Evolutionary conservation across 2,329 filamentous ascomycete genomes (phyloP).

Genomic region (Purpureocillium takamizusanense): DNA sequence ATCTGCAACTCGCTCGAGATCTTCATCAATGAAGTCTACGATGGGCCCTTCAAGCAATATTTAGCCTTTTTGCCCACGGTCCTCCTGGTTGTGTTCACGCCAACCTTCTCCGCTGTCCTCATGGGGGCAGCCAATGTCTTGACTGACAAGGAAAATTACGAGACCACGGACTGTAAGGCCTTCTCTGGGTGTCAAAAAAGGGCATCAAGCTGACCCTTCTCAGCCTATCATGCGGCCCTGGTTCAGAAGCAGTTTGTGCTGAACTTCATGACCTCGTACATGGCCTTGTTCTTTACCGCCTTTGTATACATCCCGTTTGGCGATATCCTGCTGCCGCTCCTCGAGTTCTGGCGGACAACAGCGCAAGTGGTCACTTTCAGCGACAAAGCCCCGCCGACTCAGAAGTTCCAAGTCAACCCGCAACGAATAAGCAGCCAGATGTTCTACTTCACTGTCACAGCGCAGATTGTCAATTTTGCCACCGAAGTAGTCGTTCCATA

Average conservation of each 20-base stretch:
- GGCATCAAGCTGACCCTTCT: constrained; percentile 7
- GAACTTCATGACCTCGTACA: constrained; percentile 93
- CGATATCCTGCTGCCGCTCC: constrained; percentile 70
- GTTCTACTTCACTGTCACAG: constrained; percentile 92
- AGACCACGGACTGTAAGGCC: constrained; percentile 65
- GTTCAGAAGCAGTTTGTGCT: constrained; percentile 91
- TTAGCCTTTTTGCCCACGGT: constrained; percentile 82
- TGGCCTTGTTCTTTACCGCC: constrained; percentile 83
- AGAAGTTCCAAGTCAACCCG: constrained; percentile 73
- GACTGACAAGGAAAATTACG: constrained; percentile 85
- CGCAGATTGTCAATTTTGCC: constrained; percentile 78
- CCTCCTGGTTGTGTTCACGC: constrained; percentile 73
- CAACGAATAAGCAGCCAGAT: constrained; percentile 80
- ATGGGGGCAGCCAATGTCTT: constrained; percentile 68
- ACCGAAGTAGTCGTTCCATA: constrained; percentile 82
- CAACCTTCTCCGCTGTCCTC: constrained; percentile 66
- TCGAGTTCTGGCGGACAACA: constrained; percentile 70
- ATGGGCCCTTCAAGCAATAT: constrained; percentile 77
- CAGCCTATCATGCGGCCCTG: constrained; percentile 71
- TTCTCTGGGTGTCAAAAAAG: too few relatives aligned
- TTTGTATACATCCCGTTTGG: constrained; percentile 95
- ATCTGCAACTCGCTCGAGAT: constrained; percentile 88
- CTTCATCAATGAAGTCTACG: constrained; percentile 90
- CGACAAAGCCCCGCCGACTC: constrained; percentile 58
- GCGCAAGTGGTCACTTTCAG: constrained; percentile 68